Evolutionary conservation across 78 protist genomes (phyloP), one percentile per base, ranked within the genome.

Genomic region (Cyanophora paradoxa): DNA sequence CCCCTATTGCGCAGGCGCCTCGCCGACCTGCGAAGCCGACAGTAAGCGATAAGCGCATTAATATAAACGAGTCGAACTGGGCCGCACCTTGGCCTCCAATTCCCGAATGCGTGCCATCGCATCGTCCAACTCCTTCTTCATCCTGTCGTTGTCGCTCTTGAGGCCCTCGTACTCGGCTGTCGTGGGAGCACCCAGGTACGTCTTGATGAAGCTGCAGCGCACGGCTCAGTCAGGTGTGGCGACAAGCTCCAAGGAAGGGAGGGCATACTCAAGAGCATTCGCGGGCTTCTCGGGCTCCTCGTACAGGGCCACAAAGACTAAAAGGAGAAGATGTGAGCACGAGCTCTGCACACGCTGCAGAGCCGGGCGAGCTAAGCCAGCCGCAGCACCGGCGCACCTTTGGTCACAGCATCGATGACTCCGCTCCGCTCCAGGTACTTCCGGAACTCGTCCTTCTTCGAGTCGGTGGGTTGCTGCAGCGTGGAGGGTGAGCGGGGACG

Each of bases 231-330:
- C 30, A n/a, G n/a, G n/a, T n/a, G n/a, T n/a, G n/a, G n/a, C n/a
- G n/a, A n/a, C 65, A 26, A 58, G 16, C 40, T 58, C 5, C 65
- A 26, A 31, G 39, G 41, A 40, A 8, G 11, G 5, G 37, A 40
- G 5, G n/a, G 54, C 70, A 3, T 13, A 77, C 62, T 84, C 93
- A 24, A 88, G 42, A 3, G 87, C 88, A 17, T 88, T 76, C 14
- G 46, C 0, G 1, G 93, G 93, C 76, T 82, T 84, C 77, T 88
- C 89, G 4, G 89, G 90, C 79, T 88, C 90, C 58, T 88, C 93
- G 57, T 88, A 88, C 44, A 88, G 72, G 28, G 76, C 81, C 7
- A 85, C 87, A 14, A 88, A 75, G 30, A 84, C 88, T 57, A 41
- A 24, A 17, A 3, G 40, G 39, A 0, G 8, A 14, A 54, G 31